phyloP scores from a whole-genome alignment of 805 yeast genomes.

The Lachancea kluyveri region DNA sequence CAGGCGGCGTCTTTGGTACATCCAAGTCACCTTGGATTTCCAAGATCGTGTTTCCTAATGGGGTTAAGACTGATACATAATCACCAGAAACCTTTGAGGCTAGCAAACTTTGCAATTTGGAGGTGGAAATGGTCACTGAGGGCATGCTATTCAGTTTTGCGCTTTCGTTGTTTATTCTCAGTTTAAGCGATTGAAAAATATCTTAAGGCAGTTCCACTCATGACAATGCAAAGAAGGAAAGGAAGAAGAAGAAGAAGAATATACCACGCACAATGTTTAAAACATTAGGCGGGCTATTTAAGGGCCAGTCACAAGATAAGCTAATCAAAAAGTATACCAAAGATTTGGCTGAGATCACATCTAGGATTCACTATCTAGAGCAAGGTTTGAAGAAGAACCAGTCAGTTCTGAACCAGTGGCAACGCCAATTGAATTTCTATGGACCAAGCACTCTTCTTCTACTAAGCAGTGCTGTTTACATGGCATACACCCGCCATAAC shows the following conservation, averaged over 20 bases:
- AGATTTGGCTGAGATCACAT: slow-evolving; percentile 23
- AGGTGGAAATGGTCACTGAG: slow-evolving; percentile 18
- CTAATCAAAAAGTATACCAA: slow-evolving; percentile 24
- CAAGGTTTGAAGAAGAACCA: slow-evolving; percentile 17
- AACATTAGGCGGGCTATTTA: slow-evolving; percentile 2
- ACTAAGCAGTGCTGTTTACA: slow-evolving; percentile 2
- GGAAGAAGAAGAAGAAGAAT: not conserved
- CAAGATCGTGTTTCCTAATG: slow-evolving; percentile 51
- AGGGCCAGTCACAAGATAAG: slow-evolving; percentile 10
- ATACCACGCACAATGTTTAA: slow-evolving; percentile 1
- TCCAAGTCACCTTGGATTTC: slow-evolving; percentile 74
- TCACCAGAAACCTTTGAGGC: slow-evolving; percentile 11
- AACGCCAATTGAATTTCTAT: slow-evolving; percentile 15
- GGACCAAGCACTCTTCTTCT: slow-evolving; percentile 10
- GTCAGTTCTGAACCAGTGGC: slow-evolving; percentile 12
- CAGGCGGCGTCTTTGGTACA: slow-evolving; percentile 34
- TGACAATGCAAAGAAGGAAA: not conserved
- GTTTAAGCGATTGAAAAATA: not conserved
- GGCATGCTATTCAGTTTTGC: slow-evolving; percentile 24
- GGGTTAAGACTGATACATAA: slow-evolving; percentile 30
- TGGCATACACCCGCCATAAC: too few species aligned
- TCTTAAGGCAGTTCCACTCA: not conserved
- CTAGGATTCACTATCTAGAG: slow-evolving; percentile 24
- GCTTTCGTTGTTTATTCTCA: not conserved
- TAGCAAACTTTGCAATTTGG: slow-evolving; percentile 18